A percentile compares a stretch with the other conserved stretches of the same genome.
phyloP scores from a whole-genome alignment of 2,329 filamentous ascomycete genomes.

The Scolecobasidium constrictum region DNA sequence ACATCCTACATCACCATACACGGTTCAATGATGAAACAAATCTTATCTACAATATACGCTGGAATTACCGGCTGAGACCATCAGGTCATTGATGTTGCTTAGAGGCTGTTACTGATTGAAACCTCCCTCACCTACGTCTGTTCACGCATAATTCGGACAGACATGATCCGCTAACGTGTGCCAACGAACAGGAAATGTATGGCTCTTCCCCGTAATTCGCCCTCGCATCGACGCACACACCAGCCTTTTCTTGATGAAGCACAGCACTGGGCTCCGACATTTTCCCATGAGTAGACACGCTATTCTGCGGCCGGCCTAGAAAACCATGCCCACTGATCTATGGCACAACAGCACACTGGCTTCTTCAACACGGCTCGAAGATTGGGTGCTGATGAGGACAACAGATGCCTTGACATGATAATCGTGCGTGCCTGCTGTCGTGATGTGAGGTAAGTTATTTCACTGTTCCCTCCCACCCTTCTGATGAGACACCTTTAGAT shows the following conservation, averaged over 20 bases:
- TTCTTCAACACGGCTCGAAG: too few relatives aligned
- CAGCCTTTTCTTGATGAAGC: slow-evolving; percentile 69
- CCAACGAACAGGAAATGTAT: too few relatives aligned
- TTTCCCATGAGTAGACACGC: slow-evolving; percentile 72
- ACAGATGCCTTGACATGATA: too few relatives aligned
- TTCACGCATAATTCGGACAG: too few relatives aligned
- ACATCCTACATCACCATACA: not conserved
- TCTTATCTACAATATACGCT: not conserved
- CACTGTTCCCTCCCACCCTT: slow-evolving; percentile 8
- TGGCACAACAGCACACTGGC: too few relatives aligned
- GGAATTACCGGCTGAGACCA: not conserved
- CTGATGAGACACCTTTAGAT: slow-evolving; percentile 49
- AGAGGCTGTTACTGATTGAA: slow-evolving; percentile 1
- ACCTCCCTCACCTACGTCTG: too few relatives aligned
- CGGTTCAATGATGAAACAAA: not conserved
- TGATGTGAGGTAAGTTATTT: too few relatives aligned
- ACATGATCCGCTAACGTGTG: too few relatives aligned
- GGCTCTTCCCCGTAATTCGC: too few relatives aligned
- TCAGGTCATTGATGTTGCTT: not conserved
- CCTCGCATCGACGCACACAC: too few relatives aligned
- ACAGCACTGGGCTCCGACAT: slow-evolving; percentile 96
- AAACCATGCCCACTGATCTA: slow-evolving; percentile 96
- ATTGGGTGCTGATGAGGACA: too few relatives aligned
- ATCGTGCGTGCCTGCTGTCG: too few relatives aligned
- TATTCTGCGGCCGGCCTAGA: slow-evolving; percentile 95